Evolutionary conservation across 176 grass and related monocot genomes (phyloP), one percentile per base, ranked within the genome.

Genomic region (Eragrostis curvula): DNA sequence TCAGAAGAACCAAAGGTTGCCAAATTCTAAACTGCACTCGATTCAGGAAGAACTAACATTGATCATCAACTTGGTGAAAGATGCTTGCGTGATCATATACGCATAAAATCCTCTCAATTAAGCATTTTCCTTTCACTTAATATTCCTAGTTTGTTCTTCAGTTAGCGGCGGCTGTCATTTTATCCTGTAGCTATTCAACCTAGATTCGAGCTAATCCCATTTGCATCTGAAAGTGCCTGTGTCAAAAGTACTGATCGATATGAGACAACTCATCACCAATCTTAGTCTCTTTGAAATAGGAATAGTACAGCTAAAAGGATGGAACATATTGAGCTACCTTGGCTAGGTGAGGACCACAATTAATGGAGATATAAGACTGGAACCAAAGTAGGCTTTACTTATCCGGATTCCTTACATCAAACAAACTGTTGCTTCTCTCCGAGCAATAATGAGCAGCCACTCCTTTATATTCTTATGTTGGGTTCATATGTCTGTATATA

Each of bases 191-290:
- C 10, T 72, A 18, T 78, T 88, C 39, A 78, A 27, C n/a, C 62
- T 32, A 60, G 71, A 80, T 89, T 89, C 81, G 75, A 21, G 23
- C 76, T 68, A 75, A 85, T 85, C 87, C 18, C 70, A 84, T 88
- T 18, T 41, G n/a, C 49, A 17, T 25, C 40, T 73, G 17, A 27
- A 60, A 62, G 48, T 28, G 73, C 24, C 27, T 72, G 46, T 9
- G 23, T 67, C 43, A 12, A 68, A 32, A 70, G 44, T 40, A 70
- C 39, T 14, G 73, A 46, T 83, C 44, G 66, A 87, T 71, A 32
- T 64, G 57, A 64, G 66, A 71, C 72, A 53, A 55, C 0, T 75
- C 42, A 36, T 47, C 13, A 28, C 21, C 21, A 11, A 71, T 45
- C 51, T 18, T 27, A 18, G 20, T 69, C 20, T 49, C 13, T 56